phyloP scores from a whole-genome alignment of 2,329 filamentous ascomycete genomes.

The Colletotrichum echinochloae region DNA sequence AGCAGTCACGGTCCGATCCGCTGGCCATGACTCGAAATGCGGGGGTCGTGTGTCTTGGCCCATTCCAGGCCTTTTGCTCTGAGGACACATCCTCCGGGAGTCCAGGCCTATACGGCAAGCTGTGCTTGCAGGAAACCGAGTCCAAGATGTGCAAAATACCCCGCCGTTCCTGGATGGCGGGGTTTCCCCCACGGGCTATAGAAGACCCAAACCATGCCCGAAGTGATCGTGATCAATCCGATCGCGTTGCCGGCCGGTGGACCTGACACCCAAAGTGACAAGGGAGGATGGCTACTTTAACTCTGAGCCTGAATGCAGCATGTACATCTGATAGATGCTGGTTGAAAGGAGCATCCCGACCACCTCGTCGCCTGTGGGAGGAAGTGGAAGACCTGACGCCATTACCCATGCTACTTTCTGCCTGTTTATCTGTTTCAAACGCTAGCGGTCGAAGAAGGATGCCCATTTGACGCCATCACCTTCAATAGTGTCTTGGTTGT shows the following conservation, averaged over 20 bases:
- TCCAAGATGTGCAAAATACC: background rate
- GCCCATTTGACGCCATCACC: too few relatives aligned
- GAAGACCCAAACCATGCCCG: background rate
- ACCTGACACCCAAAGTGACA: background rate
- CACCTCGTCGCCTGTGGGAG: too few relatives aligned
- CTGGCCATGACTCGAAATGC: background rate
- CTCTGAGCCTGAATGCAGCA: too few relatives aligned
- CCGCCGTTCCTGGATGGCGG: background rate
- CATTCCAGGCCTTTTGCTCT: background rate
- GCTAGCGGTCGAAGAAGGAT: too few relatives aligned
- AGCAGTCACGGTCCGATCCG: conserved; percentile 1
- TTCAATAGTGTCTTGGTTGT: too few relatives aligned
- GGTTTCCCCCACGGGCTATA: background rate
- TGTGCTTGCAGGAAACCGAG: background rate
- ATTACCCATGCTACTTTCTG: too few relatives aligned
- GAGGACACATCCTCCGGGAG: background rate
- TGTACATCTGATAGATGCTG: too few relatives aligned
- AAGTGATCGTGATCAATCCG: background rate
- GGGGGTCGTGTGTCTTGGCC: background rate
- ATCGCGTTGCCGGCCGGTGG: too few relatives aligned
- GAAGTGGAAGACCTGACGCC: too few relatives aligned
- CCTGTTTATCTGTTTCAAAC: too few relatives aligned
- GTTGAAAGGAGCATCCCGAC: too few relatives aligned
- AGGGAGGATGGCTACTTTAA: background rate
- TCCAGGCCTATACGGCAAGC: background rate